Evolutionary conservation across 2,329 filamentous ascomycete genomes (phyloP).

Genomic region (Calonectria leucothoes): DNA sequence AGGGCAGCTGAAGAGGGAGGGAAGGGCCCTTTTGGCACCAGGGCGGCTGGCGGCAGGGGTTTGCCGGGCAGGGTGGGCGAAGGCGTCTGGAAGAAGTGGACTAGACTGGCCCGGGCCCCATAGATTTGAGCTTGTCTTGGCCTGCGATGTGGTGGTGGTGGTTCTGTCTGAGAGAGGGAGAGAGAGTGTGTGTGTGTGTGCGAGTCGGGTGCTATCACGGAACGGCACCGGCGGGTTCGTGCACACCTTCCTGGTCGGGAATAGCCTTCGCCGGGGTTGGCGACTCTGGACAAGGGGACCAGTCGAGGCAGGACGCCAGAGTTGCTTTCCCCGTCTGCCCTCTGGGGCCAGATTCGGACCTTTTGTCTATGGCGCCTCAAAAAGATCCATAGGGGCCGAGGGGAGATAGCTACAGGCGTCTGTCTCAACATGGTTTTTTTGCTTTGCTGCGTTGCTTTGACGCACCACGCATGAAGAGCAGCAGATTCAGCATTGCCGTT

Average conservation of each 20-base stretch:
- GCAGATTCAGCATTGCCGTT: not conserved
- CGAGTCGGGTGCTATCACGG: conserved; percentile 21
- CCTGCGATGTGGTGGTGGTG: not conserved
- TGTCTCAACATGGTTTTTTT: conserved; percentile 1
- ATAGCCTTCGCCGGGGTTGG: conserved; percentile 16
- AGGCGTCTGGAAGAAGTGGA: conserved; percentile 19
- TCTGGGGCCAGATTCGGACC: conserved; percentile 35
- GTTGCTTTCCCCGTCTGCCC: conserved; percentile 19
- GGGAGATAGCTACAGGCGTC: not conserved
- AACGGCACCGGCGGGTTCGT: conserved; percentile 20
- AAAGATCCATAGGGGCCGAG: conserved; percentile 7
- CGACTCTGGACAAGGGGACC: conserved; percentile 11
- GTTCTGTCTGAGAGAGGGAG: not conserved
- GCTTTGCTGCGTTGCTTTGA: not conserved
- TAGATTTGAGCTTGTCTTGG: conserved; percentile 8
- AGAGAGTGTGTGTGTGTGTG: conserved; percentile 1
- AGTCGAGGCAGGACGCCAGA: conserved; percentile 17
- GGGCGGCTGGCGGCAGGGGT: not conserved
- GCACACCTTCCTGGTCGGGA: conserved; percentile 26
- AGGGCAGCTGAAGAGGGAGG: not conserved
- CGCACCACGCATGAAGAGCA: not conserved
- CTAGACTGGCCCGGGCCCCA: conserved; percentile 2
- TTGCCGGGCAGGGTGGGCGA: conserved; percentile 1
- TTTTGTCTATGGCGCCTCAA: conserved; percentile 32
- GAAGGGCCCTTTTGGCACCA: not conserved